Evolutionary conservation across 1,284 basidiomycete species (phyloP).

Genomic region (Apiotrichum laibachii): DNA sequence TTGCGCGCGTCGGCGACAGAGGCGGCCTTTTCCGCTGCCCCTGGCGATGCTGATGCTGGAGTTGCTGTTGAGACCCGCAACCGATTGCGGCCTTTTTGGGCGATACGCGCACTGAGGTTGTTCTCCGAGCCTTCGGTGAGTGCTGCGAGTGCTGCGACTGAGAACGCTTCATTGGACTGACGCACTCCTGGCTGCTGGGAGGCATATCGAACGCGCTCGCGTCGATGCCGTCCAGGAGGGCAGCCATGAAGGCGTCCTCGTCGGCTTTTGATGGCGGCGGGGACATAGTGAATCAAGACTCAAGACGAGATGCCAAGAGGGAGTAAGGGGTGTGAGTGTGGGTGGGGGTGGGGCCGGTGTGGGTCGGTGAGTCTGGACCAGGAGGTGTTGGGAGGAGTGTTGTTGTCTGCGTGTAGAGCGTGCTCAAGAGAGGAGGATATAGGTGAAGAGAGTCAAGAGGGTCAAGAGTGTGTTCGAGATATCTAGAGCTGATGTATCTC

Average conservation of each 20-base stretch:
- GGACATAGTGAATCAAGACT: slow-evolving; percentile 1
- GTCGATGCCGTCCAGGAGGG: slow-evolving; percentile 47
- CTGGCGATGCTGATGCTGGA: too few relatives aligned
- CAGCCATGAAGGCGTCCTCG: slow-evolving; percentile 47
- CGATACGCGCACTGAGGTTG: background rate
- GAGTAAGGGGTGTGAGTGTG: too few relatives aligned
- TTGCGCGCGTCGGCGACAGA: too few relatives aligned
- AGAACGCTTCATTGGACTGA: slow-evolving; percentile 5
- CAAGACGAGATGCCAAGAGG: background rate
- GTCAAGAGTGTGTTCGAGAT: too few relatives aligned
- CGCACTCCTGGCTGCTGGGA: slow-evolving; percentile 3
- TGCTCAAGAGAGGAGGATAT: too few relatives aligned
- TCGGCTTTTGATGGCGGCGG: background rate
- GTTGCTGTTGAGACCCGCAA: background rate
- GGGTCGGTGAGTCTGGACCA: too few relatives aligned
- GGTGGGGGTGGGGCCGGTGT: too few relatives aligned
- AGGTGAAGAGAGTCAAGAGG: too few relatives aligned
- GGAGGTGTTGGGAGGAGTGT: too few relatives aligned
- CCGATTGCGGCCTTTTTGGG: background rate
- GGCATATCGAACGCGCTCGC: slow-evolving; percentile 37
- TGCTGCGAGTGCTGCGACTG: background rate
- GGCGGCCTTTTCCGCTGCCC: too few relatives aligned
- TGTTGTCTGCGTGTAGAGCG: too few relatives aligned
- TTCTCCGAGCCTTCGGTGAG: background rate
- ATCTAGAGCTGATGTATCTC: too few relatives aligned